phyloP scores from a whole-genome alignment of 139 green algal species.

The Dunaliella primolecta region DNA sequence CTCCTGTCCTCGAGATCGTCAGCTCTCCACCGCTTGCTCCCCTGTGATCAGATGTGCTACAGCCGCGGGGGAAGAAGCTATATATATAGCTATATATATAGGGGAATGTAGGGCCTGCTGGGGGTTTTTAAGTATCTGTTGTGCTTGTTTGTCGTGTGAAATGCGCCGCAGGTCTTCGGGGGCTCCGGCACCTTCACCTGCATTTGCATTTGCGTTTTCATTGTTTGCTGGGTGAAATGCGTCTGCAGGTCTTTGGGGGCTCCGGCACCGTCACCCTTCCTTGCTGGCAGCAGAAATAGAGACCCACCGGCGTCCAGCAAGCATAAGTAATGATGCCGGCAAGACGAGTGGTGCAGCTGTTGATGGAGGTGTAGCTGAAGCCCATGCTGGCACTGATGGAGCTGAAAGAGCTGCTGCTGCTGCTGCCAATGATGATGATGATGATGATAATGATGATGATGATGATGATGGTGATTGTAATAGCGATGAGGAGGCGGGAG shows the following conservation, averaged over 20 bases:
- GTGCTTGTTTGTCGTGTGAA: too few relatives aligned
- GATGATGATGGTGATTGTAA: constrained; percentile 1
- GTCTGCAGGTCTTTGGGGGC: neutral
- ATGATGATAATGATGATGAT: constrained; percentile 8
- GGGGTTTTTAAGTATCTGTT: too few relatives aligned
- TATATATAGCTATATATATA: too few relatives aligned
- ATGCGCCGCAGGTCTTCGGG: too few relatives aligned
- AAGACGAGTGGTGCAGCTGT: neutral
- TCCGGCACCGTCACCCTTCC: neutral
- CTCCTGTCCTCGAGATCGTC: too few relatives aligned
- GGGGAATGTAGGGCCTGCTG: too few relatives aligned
- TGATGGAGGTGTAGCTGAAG: neutral
- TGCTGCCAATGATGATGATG: neutral
- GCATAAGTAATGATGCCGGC: too few relatives aligned
- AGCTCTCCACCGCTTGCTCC: too few relatives aligned
- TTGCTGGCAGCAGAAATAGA: neutral
- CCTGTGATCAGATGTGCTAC: too few relatives aligned
- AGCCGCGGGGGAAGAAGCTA: too few relatives aligned
- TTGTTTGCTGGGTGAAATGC: too few relatives aligned
- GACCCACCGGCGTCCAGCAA: neutral
- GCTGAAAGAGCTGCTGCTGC: neutral
- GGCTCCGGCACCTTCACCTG: too few relatives aligned
- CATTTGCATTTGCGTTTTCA: neutral
- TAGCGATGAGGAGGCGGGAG: neutral
- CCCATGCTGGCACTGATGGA: neutral